Evolutionary conservation across 73 alveolate species (phyloP).

Genomic region (Loxodes magnus): DNA sequence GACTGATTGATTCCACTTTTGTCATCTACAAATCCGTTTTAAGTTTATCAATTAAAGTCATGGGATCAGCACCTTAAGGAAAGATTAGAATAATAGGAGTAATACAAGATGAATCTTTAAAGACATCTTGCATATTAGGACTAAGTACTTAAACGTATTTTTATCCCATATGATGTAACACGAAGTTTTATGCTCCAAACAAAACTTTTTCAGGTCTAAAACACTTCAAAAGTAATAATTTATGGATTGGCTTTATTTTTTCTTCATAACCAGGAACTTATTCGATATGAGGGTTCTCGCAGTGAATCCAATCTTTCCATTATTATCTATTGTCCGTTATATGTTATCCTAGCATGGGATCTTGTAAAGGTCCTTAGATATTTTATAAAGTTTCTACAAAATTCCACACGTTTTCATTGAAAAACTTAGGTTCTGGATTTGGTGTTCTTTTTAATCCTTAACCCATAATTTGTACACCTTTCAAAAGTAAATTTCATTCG

Average conservation of each 20-base stretch:
- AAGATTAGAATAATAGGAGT: slow-evolving; percentile 97
- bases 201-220: slow-evolving; percentile 34
- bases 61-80: slow-evolving; percentile 99
- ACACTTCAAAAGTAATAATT: slow-evolving; percentile 27
- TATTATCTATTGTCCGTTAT: slow-evolving; percentile 37
- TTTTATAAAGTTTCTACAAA: slow-evolving; percentile 44
- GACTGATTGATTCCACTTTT: slow-evolving; percentile 83
- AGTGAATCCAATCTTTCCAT: slow-evolving; percentile 51
- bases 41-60: slow-evolving; percentile 84
- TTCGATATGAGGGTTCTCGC: neutral
- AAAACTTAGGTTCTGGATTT: slow-evolving; percentile 28
- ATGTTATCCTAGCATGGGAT: slow-evolving; percentile 90
- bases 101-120: slow-evolving; percentile 87
- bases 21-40: too few species aligned
- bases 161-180: slow-evolving; percentile 73
- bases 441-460: slow-evolving; percentile 17
- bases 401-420: slow-evolving; percentile 40
- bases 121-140: slow-evolving; percentile 89
- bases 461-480: slow-evolving; percentile 37
- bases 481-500: slow-evolving; percentile 75
- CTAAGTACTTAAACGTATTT: slow-evolving; percentile 86
- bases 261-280: slow-evolving; percentile 5
- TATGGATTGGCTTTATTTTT: slow-evolving; percentile 26
- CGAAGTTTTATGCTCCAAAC: slow-evolving; percentile 76
- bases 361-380: slow-evolving; percentile 66